Percentiles rank a stretch among this genome's conserved stretches.
Evolutionary conservation across 257 asterid species (phyloP).

Genomic region (Solanum virginianum): DNA sequence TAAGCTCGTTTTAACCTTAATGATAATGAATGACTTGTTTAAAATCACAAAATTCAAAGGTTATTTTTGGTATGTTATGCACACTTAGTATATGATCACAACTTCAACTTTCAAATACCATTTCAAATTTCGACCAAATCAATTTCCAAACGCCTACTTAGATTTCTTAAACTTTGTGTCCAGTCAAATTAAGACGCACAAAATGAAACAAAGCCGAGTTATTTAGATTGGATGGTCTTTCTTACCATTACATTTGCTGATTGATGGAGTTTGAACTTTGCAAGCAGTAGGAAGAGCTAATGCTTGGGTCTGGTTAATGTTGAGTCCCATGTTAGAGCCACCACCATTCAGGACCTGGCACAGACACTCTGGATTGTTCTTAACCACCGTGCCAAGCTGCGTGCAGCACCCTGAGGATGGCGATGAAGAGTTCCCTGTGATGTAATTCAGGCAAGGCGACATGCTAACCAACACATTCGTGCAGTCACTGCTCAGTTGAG

Average conservation of each 20-base stretch:
- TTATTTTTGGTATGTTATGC: not conserved
- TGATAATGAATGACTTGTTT: fast-evolving
- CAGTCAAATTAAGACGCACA: not conserved
- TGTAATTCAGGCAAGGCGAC: not conserved
- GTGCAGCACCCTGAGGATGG: not conserved
- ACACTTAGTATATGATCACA: not conserved
- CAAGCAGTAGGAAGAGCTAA: not conserved
- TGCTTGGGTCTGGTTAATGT: not conserved
- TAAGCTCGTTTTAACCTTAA: not conserved
- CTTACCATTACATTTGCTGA: not conserved
- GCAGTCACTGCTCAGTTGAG: not conserved
- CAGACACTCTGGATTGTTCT: not conserved
- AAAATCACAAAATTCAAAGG: not conserved
- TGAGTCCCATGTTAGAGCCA: not conserved
- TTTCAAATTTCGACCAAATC: not conserved
- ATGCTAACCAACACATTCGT: not conserved
- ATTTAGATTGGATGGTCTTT: not conserved
- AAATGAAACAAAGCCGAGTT: not conserved
- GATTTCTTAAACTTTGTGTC: not conserved
- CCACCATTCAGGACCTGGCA: not conserved
- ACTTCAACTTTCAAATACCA: not conserved
- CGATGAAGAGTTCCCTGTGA: not conserved
- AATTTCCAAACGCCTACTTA: not conserved
- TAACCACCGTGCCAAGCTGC: not conserved
- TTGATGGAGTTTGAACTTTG: not conserved